Base-by-base conservation (phyloP, 78 protist species). In the Tieghemostelium lacteum region DNA sequence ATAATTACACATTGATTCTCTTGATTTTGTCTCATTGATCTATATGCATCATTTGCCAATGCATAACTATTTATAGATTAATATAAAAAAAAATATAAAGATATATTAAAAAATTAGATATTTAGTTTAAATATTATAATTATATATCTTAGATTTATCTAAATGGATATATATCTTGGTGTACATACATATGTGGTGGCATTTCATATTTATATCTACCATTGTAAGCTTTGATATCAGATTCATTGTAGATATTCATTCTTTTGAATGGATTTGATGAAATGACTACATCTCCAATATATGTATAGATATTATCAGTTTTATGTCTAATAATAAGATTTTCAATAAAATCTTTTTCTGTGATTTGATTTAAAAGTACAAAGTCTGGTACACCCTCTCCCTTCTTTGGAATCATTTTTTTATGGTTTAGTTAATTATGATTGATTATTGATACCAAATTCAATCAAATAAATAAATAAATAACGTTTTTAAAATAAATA, bases 211-310 rank as follows among this genome's bases (percentile, higher is more conserved):
- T 57, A 29, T 76, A 57, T 57, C 87, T 52, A 4, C 92, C 93
- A 57, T 33, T 45, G 65, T 89, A 89, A 12, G 34, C 16, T 12
- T 75, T 66, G 26, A 89, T 61, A 34, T 54, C 70, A 52, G 87
- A 75, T 36, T 39, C 64, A 31, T 88, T 60, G 67, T 75, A 87
- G 57, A 80, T 87, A 45, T 49, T 36, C 29, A 95, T 63, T 29
- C 64, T 31, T 37, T 78, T 85, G 95, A 93, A 97, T 42, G 98
- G 98, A 92, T 97, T 97, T 24, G 95, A 86, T 17, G 96, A 72
- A 31, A 97, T 66, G 20, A 96, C 92, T 63, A 96, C 98, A 66
- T 95, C 73, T 26, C 98, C 98, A 57, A 97, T 94, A 95, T 85
- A 94, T 5, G 97, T 95, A 37, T 91, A 91, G 37, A 91, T 91